A percentile compares a stretch with the other conserved stretches of the same genome.
Conservation (phyloP, 2,329 filamentous ascomycete species). For the Claviceps sp. region DNA sequence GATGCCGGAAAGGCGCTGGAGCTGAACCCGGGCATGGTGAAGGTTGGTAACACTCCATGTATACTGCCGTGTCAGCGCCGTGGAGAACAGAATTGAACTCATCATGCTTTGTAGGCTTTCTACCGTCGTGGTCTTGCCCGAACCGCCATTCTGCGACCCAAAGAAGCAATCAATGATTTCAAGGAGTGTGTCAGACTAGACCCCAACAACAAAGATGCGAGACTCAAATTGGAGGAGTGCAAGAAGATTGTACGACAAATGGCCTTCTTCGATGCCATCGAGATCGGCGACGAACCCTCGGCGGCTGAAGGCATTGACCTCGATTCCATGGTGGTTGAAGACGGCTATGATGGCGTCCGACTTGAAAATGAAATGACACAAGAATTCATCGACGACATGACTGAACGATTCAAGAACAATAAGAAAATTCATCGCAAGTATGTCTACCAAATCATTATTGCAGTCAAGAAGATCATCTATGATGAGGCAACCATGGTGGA, state of each 20-base stretch:
- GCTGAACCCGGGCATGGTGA: slow-evolving; percentile 74
- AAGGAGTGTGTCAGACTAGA: slow-evolving; percentile 80
- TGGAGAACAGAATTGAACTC: neutral
- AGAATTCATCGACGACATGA: slow-evolving; percentile 97
- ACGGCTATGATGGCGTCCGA: slow-evolving; percentile 70
- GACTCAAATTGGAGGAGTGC: slow-evolving; percentile 81
- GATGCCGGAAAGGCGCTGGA: slow-evolving; percentile 89
- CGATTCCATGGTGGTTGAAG: slow-evolving; percentile 70
- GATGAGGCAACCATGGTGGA: slow-evolving; percentile 96
- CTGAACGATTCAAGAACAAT: slow-evolving; percentile 83
- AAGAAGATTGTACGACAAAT: slow-evolving; percentile 87
- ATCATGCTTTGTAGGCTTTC: slow-evolving; percentile 51
- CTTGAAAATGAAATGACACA: slow-evolving; percentile 79
- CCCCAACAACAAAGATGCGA: slow-evolving; percentile 79
- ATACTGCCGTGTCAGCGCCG: neutral
- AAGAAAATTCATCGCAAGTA: slow-evolving; percentile 96
- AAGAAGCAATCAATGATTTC: slow-evolving; percentile 84
- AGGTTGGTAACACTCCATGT: slow-evolving; percentile 40
- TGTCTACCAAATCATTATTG: slow-evolving; percentile 88
- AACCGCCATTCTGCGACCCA: slow-evolving; percentile 78
- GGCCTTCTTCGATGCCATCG: slow-evolving; percentile 90
- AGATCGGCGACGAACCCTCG: slow-evolving; percentile 82
- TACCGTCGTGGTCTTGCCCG: slow-evolving; percentile 87
- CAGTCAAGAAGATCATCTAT: slow-evolving; percentile 79
- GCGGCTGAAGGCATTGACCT: slow-evolving; percentile 84